Base-by-base conservation (phyloP, 2,329 filamentous ascomycete genomes). In the Diplodia mutila region DNA sequence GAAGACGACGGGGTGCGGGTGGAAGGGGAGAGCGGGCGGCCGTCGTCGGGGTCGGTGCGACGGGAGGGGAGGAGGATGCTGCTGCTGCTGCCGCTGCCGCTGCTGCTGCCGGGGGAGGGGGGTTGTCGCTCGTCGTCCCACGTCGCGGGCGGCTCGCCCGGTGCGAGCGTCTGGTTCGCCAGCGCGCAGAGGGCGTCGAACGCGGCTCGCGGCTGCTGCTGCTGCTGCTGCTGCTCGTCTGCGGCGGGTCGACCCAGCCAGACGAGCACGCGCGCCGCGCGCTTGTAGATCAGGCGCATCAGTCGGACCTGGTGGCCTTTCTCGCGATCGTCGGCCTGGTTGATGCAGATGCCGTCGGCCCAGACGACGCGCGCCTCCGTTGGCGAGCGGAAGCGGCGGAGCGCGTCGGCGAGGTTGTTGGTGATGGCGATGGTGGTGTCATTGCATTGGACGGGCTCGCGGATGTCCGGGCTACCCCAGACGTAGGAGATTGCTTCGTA, bases 271-370 rank as follows among this genome's bases (percentile, higher is more conserved):
- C 49, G 49, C 4, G 12, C 21, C 2, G 70, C 70, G 23, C 51
- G 37, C 3, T 23, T 52, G 48, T 71, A 72, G 18, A 72, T 70
- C 4, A 27, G 52, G 14, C 54, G 68, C 71, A 72, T 72, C 23
- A 68, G 59, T 1, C 29, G 21, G 48, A 71, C 70, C 51, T 71
- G 71, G 5, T 46, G 23, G 6, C 25, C 55, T 4, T 65, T 63
- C 14, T 72, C 71, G 3, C 34, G 14, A 18, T 65, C 37, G 46
- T 69, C 57, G 8, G 63, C 21, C 42, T 71, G 69, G 27, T 71
- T 69, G 65, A 72, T 70, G 49, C 70, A 72, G 18, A 71, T 16
- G 14, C 69, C 67, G 34, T 72, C 70, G 34, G 70, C 49, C 70
- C 68, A 72, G 7, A 68, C 37, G n/a, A 42, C 34, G n/a, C 34